Evolutionary conservation across 2,329 filamentous ascomycete species (phyloP).

Genomic region (Fusarium pseudograminearum): DNA sequence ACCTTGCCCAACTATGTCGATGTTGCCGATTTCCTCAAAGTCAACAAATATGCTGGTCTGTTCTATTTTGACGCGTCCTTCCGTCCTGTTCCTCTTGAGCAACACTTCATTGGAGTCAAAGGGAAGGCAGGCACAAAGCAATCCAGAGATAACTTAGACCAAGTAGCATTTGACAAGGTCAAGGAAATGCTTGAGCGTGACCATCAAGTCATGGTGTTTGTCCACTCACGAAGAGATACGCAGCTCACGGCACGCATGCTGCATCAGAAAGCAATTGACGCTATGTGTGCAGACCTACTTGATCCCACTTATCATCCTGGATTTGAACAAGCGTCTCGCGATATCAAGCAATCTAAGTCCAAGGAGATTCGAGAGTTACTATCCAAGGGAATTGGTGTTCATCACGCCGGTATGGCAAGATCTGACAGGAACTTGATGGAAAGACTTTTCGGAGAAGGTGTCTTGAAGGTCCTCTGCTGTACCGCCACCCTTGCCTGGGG

Average conservation of each 20-base stretch:
- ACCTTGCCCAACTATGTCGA: slow-evolving; percentile 97
- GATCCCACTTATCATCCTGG: slow-evolving; percentile 82
- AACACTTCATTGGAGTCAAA: slow-evolving; percentile 97
- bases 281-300: slow-evolving; percentile 83
- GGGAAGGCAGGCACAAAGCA: slow-evolving; percentile 85
- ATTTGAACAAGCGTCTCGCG: slow-evolving; percentile 82
- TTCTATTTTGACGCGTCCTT: slow-evolving; percentile 99
- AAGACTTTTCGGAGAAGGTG: slow-evolving; percentile 86
- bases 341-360: slow-evolving; percentile 87
- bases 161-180: slow-evolving; percentile 91
- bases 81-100: slow-evolving; percentile 92
- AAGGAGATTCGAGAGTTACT: slow-evolving; percentile 90
- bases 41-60: slow-evolving; percentile 90
- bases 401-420: slow-evolving; percentile 96
- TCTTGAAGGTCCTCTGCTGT: slow-evolving; percentile 98
- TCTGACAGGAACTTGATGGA: slow-evolving; percentile 97
- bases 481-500: slow-evolving; percentile 98
- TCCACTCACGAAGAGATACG: slow-evolving; percentile 96
- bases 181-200: slow-evolving; percentile 89
- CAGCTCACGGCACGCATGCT: slow-evolving; percentile 87
- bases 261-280: slow-evolving; percentile 85
- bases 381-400: slow-evolving; percentile 90
- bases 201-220: slow-evolving; percentile 99
- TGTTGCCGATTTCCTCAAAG: slow-evolving; percentile 95
- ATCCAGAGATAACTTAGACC: slow-evolving; percentile 89